Evolutionary conservation across 176 grass and related monocot species (phyloP), one percentile per base, ranked within the genome.

Genomic region (Hordeum vulgare): DNA sequence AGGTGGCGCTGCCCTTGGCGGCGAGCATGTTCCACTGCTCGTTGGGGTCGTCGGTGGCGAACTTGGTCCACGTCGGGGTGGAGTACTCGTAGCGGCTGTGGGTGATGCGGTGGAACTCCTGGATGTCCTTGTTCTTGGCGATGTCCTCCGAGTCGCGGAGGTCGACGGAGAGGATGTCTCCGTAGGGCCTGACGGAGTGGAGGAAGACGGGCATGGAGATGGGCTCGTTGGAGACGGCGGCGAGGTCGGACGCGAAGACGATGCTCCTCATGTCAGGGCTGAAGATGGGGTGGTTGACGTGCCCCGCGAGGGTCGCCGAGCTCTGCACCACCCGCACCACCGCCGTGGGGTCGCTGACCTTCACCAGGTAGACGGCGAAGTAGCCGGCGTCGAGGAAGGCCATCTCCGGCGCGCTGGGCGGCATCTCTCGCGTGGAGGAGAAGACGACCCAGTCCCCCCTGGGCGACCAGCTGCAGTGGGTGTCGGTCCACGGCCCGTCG

Each of bases 231-330:
- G 90, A 82, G 13, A 85, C 89, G 1, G 61, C 71, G 29, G 85
- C 63, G 6, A 91, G 89, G 83, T 91, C 85, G 9, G 81, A 9
- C 3, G 89, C 45, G 37, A 91, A 74, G 17, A 61, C 81, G 31
- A 91, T 63, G 89, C 85, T 91, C 71, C 4, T 54, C 17, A 79
- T 59, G 31, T 85, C 82, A 0, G 82, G 90, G 23, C 82, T 91
- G 76, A 91, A 83, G 3, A 88, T 17, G 0, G 90, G 90, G 75
- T 91, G 90, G 72, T 88, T 91, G 11, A 91, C 82, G 58, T 88
- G 86, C 0, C 90, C 90, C 0, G 65, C 42, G 35, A 88, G 1
- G 4, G 28, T 57, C 0, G 63, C 35, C 0, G 35, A 35, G 21
- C 89, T 91, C 17, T 26, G 33, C 0, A 91, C 7, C 39, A 91